These are phyloP conservation scores for Starmerella cellae DNA, from an alignment of 805 yeast species.

Conservation along the genomic window DNA sequence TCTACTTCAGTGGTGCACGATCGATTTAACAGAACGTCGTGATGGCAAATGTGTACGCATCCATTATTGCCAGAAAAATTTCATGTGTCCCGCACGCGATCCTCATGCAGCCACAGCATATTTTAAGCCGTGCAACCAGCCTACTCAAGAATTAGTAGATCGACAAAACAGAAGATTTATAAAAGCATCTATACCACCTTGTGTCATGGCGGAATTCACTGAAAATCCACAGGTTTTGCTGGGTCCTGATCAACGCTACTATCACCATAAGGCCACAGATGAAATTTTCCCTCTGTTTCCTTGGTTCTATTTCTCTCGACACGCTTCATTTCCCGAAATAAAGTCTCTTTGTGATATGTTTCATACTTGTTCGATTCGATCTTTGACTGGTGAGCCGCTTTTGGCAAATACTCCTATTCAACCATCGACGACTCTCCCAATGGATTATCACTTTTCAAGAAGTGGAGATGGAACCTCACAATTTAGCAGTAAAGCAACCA, in stretches of 20 bases:
- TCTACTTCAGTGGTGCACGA: constrained; percentile 16
- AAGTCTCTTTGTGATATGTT: constrained; percentile 17
- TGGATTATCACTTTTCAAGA: no score
- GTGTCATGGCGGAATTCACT: constrained; percentile 3
- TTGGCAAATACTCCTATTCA: no score
- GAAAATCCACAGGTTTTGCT: constrained; percentile 2
- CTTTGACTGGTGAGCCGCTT: constrained; percentile 5
- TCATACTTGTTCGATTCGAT: constrained; percentile 3
- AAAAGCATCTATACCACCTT: constrained; percentile 11
- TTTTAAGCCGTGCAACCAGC: constrained; percentile 19
- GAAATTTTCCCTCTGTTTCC: constrained; percentile 19
- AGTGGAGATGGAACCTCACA: no score
- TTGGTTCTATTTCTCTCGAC: constrained; percentile 25
- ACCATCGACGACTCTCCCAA: no score
- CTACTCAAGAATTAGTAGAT: constrained; percentile 1
- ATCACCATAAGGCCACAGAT: not conserved
- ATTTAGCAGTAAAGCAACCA: no score
- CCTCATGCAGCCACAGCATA: constrained; percentile 15
- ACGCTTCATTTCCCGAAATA: constrained; percentile 25
- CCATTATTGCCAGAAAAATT: constrained; percentile 14
- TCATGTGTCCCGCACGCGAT: constrained; percentile 10
- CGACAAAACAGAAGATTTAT: constrained; percentile 15
- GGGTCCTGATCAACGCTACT: constrained; percentile 14
- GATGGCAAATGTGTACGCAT: constrained; percentile 1
- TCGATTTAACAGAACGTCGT: constrained; percentile 5